Percentiles rank a stretch among this genome's conserved stretches.
Evolutionary conservation across 2,329 filamentous ascomycete genomes (phyloP).

Genomic region (Calonectria naviculata): DNA sequence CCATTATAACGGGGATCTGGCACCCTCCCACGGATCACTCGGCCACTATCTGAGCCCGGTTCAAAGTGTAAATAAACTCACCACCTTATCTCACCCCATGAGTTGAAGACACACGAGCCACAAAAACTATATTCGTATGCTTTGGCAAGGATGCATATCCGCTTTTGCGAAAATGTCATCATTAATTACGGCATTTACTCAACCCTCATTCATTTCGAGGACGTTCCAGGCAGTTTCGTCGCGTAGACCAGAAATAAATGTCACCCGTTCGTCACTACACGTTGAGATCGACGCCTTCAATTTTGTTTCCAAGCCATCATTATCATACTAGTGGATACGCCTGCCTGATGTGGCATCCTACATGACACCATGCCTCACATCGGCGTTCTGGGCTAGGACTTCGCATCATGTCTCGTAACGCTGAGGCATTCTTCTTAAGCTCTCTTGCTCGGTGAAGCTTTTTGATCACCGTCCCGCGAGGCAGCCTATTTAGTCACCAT

Average conservation of each 20-base stretch:
- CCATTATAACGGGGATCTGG: not conserved
- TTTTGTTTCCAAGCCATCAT: not conserved
- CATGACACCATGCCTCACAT: not conserved
- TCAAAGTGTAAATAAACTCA: not conserved
- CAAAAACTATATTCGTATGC: not conserved
- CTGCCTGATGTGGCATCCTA: not conserved
- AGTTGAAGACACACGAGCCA: not conserved
- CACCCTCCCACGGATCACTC: not conserved
- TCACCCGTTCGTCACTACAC: too few relatives aligned
- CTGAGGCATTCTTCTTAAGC: constrained; percentile 19
- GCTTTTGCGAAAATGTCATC: not conserved
- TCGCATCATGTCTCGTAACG: not conserved
- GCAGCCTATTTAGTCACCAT: constrained; percentile 21
- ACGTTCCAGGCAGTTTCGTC: too few relatives aligned
- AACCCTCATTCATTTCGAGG: not conserved
- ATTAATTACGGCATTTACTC: not conserved
- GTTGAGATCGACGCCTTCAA: not conserved
- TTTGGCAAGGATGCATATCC: not conserved
- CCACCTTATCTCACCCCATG: not conserved
- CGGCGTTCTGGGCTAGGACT: not conserved
- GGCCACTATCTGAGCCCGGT: not conserved
- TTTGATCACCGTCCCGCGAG: constrained; percentile 21
- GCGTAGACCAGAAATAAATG: not conserved
- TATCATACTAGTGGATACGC: not conserved
- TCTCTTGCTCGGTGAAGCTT: constrained; percentile 36